Evolutionary conservation across 805 yeast species (phyloP).

Genomic region (Metschnikowia cubensis): DNA sequence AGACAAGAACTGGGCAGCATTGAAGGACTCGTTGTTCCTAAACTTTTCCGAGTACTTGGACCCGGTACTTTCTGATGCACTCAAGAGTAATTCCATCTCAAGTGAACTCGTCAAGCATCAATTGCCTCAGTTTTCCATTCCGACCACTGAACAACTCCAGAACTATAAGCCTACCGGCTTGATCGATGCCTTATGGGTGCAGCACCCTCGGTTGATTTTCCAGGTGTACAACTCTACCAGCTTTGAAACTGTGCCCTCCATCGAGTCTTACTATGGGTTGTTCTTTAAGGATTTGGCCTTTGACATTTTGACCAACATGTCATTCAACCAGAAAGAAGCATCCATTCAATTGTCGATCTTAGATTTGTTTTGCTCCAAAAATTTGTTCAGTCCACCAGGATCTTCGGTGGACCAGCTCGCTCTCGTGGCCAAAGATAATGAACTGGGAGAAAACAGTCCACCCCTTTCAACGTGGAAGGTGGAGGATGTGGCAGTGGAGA

Average conservation of each 20-base stretch:
- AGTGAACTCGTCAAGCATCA: slow-evolving; percentile 37
- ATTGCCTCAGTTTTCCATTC: slow-evolving; percentile 38
- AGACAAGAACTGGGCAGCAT: slow-evolving; percentile 40
- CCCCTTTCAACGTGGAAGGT: slow-evolving; percentile 76
- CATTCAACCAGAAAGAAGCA: slow-evolving; percentile 84
- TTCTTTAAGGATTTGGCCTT: slow-evolving; percentile 69
- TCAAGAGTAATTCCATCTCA: slow-evolving; percentile 34
- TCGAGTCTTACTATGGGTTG: slow-evolving; percentile 41
- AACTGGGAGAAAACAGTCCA: slow-evolving; percentile 37
- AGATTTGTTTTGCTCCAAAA: slow-evolving; percentile 65
- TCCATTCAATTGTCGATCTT: slow-evolving; percentile 76
- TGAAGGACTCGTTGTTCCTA: slow-evolving; percentile 27
- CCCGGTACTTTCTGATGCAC: slow-evolving; percentile 32
- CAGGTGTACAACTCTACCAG: slow-evolving; percentile 57
- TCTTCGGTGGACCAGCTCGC: slow-evolving; percentile 68
- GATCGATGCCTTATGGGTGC: slow-evolving; percentile 62
- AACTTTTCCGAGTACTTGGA: slow-evolving; percentile 28
- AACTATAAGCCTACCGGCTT: slow-evolving; percentile 24
- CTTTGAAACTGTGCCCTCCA: slow-evolving; percentile 54
- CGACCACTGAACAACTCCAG: slow-evolving; percentile 19
- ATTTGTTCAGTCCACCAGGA: slow-evolving; percentile 55
- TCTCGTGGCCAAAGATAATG: slow-evolving; percentile 36
- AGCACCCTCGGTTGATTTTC: slow-evolving; percentile 54
- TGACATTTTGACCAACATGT: slow-evolving; percentile 75
- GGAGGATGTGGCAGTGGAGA: slow-evolving; percentile 85